Percentiles rank a stretch among this genome's conserved stretches.
Conservation (phyloP, 495 filamentous ascomycete species). For the Trichoderma asperelloides region DNA sequence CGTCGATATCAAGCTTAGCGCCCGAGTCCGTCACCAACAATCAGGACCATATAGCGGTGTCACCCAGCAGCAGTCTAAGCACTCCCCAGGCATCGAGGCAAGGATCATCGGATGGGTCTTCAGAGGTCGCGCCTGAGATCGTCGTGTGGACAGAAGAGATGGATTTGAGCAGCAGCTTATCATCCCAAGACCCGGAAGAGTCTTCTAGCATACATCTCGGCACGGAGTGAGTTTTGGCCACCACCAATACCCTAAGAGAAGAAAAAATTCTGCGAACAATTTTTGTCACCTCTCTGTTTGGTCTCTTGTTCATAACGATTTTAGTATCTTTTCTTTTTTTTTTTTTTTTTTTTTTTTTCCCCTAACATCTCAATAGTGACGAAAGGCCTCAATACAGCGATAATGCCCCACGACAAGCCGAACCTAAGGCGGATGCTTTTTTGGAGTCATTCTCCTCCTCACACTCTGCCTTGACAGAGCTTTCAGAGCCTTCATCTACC, state of each 20-base stretch:
- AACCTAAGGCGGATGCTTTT: neutral
- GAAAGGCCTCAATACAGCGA: neutral
- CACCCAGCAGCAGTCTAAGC: neutral
- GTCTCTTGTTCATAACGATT: neutral
- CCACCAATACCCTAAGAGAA: neutral
- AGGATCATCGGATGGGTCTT: conserved; percentile 6
- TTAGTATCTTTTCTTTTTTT: neutral
- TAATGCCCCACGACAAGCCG: neutral
- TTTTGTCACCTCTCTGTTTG: no score
- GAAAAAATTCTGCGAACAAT: neutral
- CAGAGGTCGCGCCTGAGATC: conserved; percentile 28
- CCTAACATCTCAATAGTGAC: neutral
- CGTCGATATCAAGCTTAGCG: conserved; percentile 3
- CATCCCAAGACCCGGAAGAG: conserved; percentile 3
- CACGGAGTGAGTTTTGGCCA: neutral
- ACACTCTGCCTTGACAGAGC: conserved; percentile 25
- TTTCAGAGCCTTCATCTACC: conserved; percentile 36
- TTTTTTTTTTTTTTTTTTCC: neutral
- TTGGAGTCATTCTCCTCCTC: conserved; percentile 23
- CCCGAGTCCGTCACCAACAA: neutral
- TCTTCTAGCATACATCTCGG: neutral
- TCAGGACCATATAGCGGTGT: neutral
- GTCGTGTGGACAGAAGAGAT: conserved; percentile 29
- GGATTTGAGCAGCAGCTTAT: conserved; percentile 12
- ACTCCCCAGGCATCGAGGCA: neutral